phyloP scores from a whole-genome alignment of 202 grass and related monocot genomes.

The Saccharum hybrid region DNA sequence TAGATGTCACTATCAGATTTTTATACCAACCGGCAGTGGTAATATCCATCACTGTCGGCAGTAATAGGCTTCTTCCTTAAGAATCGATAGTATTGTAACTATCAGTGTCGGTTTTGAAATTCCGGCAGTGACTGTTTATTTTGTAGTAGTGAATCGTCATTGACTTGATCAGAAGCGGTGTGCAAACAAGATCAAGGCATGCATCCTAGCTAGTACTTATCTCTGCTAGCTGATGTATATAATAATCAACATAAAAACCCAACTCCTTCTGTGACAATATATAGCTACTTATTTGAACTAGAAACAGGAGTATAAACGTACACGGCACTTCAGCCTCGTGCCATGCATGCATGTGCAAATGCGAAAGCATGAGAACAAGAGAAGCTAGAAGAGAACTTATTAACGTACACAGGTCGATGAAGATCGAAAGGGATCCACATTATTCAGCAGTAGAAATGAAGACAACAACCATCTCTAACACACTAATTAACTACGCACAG shows the following conservation, averaged over 20 bases:
- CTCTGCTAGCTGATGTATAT: background rate
- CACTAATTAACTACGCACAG: background rate
- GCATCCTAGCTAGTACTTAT: background rate
- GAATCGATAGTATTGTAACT: too few species aligned
- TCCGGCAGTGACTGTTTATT: too few species aligned
- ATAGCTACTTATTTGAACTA: background rate
- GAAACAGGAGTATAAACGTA: background rate
- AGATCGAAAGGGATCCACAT: slow-evolving; percentile 2
- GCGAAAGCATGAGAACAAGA: background rate
- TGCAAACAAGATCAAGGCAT: background rate
- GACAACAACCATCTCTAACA: background rate
- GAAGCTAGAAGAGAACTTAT: background rate
- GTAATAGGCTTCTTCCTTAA: too few species aligned
- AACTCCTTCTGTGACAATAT: background rate
- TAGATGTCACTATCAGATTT: too few species aligned
- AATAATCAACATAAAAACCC: background rate
- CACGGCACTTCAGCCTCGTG: too few species aligned
- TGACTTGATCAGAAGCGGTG: background rate
- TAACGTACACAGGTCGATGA: background rate
- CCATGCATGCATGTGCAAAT: background rate
- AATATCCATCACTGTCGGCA: too few species aligned
- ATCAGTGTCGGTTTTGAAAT: too few species aligned
- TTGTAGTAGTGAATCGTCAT: background rate
- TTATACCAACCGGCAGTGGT: too few species aligned
- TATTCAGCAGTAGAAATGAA: slow-evolving; percentile 19